Evolutionary conservation across 2,329 filamentous ascomycete species (phyloP), one percentile per base, ranked within the genome.

Genomic region (Ophiocordyceps camponoti-rufipedis): DNA sequence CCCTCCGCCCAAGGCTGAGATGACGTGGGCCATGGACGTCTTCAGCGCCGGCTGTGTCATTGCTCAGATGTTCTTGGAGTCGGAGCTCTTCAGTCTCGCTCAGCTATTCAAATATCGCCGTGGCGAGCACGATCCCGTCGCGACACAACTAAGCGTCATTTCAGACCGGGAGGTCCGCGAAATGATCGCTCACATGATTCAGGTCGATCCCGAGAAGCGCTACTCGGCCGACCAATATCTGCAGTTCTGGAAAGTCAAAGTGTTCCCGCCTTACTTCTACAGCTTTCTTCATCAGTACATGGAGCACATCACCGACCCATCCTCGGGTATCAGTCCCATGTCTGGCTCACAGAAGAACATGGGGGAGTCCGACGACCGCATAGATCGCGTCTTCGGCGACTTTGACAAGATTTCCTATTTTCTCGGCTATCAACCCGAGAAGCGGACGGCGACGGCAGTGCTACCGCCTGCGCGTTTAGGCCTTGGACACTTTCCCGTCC

Each of bases 351-450:
- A 55, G 33, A 78, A 75, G 51, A 93, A 88, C 55, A 69, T 88
- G 45, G 83, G 83, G 48, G 87, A 95, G 60, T 80, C 87, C 1
- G 91, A 98, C 60, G 87, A 95, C 52, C 78, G 91, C 40, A 96
- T 98, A 55, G 86, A 96, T 55, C 78, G 87, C 41, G 81, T 98
- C 1, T 96, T 84, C 56, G 78, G 84, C 53, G 91, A 98, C 57
- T 96, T 95, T 63, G 91, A 98, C 60, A 98, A 96, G 61, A 94
- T 98, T 45, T 87, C 89, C 0, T 94, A 93, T 57, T 93, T 94
- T 47, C 71, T 98, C 1, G 88, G 85, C 13, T 86, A 86, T 49
- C 74, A 76, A 28, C 69, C 78, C 41, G 70, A 70, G 39, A 62
- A 65, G 42, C 55, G 62, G 31, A 52, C 48, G 4, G 52, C 55